A percentile compares a stretch with the other conserved stretches of the same genome.
phyloP scores from a whole-genome alignment of 2,329 filamentous ascomycete genomes.

The Fusarium nanum region DNA sequence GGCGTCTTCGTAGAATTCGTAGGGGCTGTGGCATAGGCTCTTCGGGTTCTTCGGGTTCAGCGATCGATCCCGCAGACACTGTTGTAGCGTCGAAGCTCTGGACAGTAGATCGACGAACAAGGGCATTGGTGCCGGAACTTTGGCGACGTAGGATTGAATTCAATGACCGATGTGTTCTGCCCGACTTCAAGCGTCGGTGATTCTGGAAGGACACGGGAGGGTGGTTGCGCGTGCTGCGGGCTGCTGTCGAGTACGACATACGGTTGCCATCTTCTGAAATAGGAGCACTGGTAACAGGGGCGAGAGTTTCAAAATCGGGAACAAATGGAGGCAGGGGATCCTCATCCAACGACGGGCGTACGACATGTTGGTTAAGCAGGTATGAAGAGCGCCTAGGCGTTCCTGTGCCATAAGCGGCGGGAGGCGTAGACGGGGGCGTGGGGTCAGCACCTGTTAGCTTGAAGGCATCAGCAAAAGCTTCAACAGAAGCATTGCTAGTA shows the following conservation, averaged over 20 bases:
- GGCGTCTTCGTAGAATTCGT: conserved; percentile 75
- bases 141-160: conserved; percentile 66
- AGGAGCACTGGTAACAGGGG: conserved; percentile 41
- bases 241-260: conserved; percentile 47
- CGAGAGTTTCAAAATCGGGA: conserved; percentile 59
- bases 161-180: conserved; percentile 61
- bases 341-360: conserved; percentile 51
- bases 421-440: conserved; percentile 72
- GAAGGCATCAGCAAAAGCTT: conserved; percentile 65
- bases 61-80: conserved; percentile 64
- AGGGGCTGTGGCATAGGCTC: conserved; percentile 62
- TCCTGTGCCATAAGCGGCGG: conserved; percentile 53
- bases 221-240: conserved; percentile 43
- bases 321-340: conserved; percentile 61
- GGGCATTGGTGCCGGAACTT: conserved; percentile 70
- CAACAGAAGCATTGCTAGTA: conserved; percentile 59
- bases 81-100: conserved; percentile 70
- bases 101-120: conserved; percentile 62
- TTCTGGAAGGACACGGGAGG: conserved; percentile 50
- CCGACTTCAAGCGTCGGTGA: conserved; percentile 61
- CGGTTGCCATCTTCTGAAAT: conserved; percentile 51
- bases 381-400: conserved; percentile 68
- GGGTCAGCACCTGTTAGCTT: conserved; percentile 62
- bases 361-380: conserved; percentile 62
- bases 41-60: conserved; percentile 56